A percentile compares a stretch with the other conserved stretches of the same genome.
phyloP scores from a whole-genome alignment of 768 basidiomycete species.

The Russula brevipes region DNA sequence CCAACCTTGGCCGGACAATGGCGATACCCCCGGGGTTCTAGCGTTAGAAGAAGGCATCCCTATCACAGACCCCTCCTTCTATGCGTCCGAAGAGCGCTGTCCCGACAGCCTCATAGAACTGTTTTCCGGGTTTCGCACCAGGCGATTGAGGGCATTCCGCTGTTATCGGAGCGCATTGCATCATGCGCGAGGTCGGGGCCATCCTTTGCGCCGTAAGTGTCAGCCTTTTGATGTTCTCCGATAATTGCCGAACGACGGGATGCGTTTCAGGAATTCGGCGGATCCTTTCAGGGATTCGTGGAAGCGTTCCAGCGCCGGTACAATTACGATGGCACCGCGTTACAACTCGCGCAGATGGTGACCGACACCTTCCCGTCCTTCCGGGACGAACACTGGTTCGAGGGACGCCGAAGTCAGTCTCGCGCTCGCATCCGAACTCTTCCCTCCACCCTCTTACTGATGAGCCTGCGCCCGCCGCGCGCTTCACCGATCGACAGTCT shows the following conservation, averaged over 20 bases:
- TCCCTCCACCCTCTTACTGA: neutral
- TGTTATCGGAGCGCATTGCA: constrained; percentile 63
- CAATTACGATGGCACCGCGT: constrained; percentile 16
- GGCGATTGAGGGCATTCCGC: constrained; percentile 60
- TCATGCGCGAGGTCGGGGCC: constrained; percentile 74
- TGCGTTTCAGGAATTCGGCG: constrained; percentile 15
- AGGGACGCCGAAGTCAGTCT: constrained; percentile 45
- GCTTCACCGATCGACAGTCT: constrained; percentile 42
- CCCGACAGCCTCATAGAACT: constrained; percentile 61
- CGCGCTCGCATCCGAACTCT: neutral
- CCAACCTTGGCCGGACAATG: neutral
- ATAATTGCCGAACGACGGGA: neutral
- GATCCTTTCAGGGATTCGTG: constrained; percentile 24
- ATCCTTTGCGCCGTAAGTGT: constrained; percentile 61
- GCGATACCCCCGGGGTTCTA: constrained; percentile 30
- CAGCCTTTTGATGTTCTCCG: constrained; percentile 1
- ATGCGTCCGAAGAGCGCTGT: constrained; percentile 62
- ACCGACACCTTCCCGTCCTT: constrained; percentile 26
- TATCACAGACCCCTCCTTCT: constrained; percentile 74
- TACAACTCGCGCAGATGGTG: constrained; percentile 26
- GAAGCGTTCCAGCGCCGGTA: constrained; percentile 21
- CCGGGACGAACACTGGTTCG: constrained; percentile 25
- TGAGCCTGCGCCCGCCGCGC: neutral
- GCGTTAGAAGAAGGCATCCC: constrained; percentile 74
- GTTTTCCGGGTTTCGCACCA: constrained; percentile 60